Evolutionary conservation across 495 filamentous ascomycete genomes (phyloP).

Genomic region (Aspergillus cavernicola): DNA sequence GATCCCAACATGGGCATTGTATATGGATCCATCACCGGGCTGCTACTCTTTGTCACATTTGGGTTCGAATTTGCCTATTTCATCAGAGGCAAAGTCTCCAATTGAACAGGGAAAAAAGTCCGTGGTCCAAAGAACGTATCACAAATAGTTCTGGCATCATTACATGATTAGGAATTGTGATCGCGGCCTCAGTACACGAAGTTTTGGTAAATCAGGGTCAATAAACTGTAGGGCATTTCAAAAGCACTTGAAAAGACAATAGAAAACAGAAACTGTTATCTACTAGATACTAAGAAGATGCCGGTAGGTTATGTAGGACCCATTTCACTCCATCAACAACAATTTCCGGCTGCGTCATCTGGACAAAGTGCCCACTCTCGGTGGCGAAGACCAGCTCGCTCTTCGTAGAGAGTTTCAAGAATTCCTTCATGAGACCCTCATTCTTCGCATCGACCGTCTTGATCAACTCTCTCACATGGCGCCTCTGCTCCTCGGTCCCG

Average conservation of each 20-base stretch:
- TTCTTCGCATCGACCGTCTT: slow-evolving; percentile 28
- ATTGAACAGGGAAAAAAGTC: no score
- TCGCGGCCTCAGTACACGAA: no score
- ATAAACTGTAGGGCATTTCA: not conserved
- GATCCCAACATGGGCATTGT: no score
- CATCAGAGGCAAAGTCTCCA: no score
- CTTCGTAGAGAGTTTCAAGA: slow-evolving; percentile 30
- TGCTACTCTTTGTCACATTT: no score
- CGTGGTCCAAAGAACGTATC: no score
- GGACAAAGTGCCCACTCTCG: slow-evolving; percentile 35
- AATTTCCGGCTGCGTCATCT: slow-evolving; percentile 3
- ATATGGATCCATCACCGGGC: no score
- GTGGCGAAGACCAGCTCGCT: slow-evolving; percentile 25
- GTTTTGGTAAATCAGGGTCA: no score
- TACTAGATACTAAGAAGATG: not conserved
- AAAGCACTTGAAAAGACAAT: not conserved
- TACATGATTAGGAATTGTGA: no score
- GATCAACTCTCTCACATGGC: slow-evolving; percentile 27
- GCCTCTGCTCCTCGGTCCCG: slow-evolving; percentile 32
- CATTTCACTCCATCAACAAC: not conserved
- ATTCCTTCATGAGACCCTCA: slow-evolving; percentile 27
- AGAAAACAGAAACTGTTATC: not conserved
- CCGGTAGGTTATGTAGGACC: not conserved
- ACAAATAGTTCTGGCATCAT: no score
- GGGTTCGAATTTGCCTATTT: no score